A percentile compares a stretch with the other conserved stretches of the same genome.
Conservation (phyloP, 2,329 filamentous ascomycete genomes). For the Botrytis pseudocinerea region DNA sequence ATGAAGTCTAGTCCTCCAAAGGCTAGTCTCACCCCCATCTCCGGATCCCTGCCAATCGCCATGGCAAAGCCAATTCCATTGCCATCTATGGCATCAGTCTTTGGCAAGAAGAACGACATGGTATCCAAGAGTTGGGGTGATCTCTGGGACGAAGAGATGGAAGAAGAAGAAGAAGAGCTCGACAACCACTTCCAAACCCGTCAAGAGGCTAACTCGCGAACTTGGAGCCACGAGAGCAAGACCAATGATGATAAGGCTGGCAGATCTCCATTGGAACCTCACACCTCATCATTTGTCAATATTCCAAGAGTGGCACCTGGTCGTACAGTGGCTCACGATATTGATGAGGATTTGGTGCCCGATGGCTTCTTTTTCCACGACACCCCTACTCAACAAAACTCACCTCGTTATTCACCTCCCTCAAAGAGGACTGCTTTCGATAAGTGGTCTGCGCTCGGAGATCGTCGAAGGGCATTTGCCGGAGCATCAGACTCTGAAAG, state of each 20-base stretch:
- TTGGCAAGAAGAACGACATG: conserved; percentile 72
- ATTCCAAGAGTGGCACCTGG: conserved; percentile 44
- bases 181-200: conserved; percentile 60
- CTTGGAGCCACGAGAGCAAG: conserved; percentile 67
- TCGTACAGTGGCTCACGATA: conserved; percentile 48
- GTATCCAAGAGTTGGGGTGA: conserved; percentile 99
- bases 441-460: conserved; percentile 87
- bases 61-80: conserved; percentile 72
- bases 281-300: conserved; percentile 53
- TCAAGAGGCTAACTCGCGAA: conserved; percentile 66
- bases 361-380: conserved; percentile 77
- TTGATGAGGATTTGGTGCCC: conserved; percentile 65
- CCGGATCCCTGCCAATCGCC: conserved; percentile 74
- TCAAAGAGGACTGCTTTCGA: conserved; percentile 66
- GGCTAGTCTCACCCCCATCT: conserved; percentile 58
- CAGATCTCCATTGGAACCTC: conserved; percentile 55
- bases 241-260: conserved; percentile 50
- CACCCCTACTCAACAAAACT: conserved; percentile 42
- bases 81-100: conserved; percentile 66
- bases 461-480: conserved; percentile 71
- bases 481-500: conserved; percentile 53
- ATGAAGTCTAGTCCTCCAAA: conserved; percentile 48
- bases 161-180: conserved; percentile 71
- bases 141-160: conserved; percentile 90
- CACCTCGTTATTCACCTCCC: conserved; percentile 62